Conservation (phyloP, 371 early-diverging fungal genomes). For the Actinomortierella ambigua region DNA sequence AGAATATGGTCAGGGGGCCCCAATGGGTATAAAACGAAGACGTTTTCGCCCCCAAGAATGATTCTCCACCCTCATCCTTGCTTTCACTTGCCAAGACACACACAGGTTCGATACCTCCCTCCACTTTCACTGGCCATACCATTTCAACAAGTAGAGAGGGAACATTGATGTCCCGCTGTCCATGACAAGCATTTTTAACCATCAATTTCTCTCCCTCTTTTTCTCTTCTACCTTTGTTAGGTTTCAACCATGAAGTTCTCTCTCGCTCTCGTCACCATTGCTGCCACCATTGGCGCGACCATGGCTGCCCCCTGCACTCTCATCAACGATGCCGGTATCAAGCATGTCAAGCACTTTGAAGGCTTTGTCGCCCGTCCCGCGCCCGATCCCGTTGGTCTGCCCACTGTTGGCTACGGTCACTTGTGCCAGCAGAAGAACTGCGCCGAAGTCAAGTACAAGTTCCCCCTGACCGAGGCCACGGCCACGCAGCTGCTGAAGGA, state of each 20-base stretch:
- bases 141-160: no score
- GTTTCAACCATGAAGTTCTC: neutral
- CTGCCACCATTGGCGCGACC: neutral
- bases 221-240: neutral
- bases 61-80: no score
- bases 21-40: no score
- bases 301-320: conserved; percentile 6
- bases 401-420: conserved; percentile 21
- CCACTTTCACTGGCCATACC: no score
- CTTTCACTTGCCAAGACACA: no score
- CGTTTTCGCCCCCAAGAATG: no score
- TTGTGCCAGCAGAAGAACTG: conserved; percentile 23
- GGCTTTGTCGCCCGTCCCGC: conserved; percentile 39
- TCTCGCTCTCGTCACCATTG: neutral
- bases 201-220: no score
- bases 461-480: conserved; percentile 26
- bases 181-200: no score
- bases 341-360: conserved; percentile 28
- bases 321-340: conserved; percentile 22
- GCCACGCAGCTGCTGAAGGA: conserved; percentile 24
- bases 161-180: no score
- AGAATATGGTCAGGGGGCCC: no score
- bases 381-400: conserved; percentile 45
- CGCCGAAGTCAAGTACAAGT: conserved; percentile 27
- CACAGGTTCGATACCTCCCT: no score